Base-by-base conservation (phyloP, 2,329 filamentous ascomycete species). In the Calonectria pseudoturangicola region DNA sequence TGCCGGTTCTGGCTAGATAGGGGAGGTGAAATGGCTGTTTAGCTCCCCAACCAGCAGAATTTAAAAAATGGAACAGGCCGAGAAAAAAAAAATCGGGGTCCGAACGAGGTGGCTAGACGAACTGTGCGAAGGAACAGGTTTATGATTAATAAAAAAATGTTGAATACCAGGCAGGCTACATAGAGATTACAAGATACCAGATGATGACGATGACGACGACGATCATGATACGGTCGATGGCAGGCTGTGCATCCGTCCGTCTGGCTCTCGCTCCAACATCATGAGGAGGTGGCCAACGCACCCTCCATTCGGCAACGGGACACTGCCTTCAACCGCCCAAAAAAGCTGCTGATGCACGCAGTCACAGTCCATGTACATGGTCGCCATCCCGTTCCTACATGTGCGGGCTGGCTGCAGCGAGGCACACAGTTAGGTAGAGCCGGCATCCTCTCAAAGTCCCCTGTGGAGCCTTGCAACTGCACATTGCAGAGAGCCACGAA, bases 31-130 rank as follows among this genome's bases (percentile, higher is more conserved):
- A 43, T 68, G 48, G 63, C 68, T 72, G 54, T 60, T 39, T 75
- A 66, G 74, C 64, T 66, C 63, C 69, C 75, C 71, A 77, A 70
- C 76, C 75, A 70, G 48, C 68, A 70, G 68, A 73, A 68, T 66
- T 72, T 66, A 67, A 71, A 28, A 48, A 51, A 71, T n/a, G 56
- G 69, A 73, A 67, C 50, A 74, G 69, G 76, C 66, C 76, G 48
- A 70, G 68, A 64, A 74, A 73, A 36, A 71, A 47, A 67, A 70
- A 68, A 73, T 70, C 60, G 75, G 75, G 67, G 68, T 63, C 39
- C 51, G 36, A 6, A 27, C 28, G 41, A 33, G 33, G 45, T 28
- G 64, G 56, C 33, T 43, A 62, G 39, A 30, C 54, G 41, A 56
- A 39, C 43, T 48, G 25, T 47, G 21, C 21, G 21, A 33, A 68